Evolutionary conservation across 2,329 filamentous ascomycete species (phyloP).

Genomic region (Cadophora sp.): DNA sequence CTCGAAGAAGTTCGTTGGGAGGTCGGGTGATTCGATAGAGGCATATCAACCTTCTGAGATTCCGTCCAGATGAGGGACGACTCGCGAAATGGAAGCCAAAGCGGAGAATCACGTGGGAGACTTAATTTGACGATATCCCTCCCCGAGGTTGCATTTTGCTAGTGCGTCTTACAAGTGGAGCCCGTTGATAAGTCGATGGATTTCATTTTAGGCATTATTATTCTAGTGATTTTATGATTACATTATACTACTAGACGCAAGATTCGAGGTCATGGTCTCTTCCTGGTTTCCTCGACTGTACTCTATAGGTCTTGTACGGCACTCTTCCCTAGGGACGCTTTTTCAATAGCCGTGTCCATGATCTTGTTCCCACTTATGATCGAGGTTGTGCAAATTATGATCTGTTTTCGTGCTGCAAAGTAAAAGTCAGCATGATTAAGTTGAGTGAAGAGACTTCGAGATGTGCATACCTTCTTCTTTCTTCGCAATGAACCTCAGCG

Average conservation of each 20-base stretch:
- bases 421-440: constrained; percentile 24
- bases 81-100: constrained; percentile 22
- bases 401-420: constrained; percentile 70
- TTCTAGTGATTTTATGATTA: constrained; percentile 24
- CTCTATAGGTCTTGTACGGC: constrained; percentile 37
- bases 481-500: constrained; percentile 85
- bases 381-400: constrained; percentile 91
- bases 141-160: constrained; percentile 21
- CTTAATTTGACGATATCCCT: constrained; percentile 27
- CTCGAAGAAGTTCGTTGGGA: constrained; percentile 31
- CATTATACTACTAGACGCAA: constrained; percentile 28
- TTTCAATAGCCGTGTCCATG: constrained; percentile 86
- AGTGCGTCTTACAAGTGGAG: background rate
- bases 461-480: constrained; percentile 70
- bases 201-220: background rate
- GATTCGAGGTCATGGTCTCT: background rate
- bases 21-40: constrained; percentile 39
- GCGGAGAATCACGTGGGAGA: constrained; percentile 37
- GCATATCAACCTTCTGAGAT: constrained; percentile 37
- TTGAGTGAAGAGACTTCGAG: background rate
- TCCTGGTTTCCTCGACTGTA: background rate
- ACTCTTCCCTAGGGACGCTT: constrained; percentile 43
- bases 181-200: background rate
- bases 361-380: constrained; percentile 89
- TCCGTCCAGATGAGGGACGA: constrained; percentile 32